Base-by-base conservation (phyloP, 1,284 basidiomycete genomes). In the Leccinum pallidistipes region DNA sequence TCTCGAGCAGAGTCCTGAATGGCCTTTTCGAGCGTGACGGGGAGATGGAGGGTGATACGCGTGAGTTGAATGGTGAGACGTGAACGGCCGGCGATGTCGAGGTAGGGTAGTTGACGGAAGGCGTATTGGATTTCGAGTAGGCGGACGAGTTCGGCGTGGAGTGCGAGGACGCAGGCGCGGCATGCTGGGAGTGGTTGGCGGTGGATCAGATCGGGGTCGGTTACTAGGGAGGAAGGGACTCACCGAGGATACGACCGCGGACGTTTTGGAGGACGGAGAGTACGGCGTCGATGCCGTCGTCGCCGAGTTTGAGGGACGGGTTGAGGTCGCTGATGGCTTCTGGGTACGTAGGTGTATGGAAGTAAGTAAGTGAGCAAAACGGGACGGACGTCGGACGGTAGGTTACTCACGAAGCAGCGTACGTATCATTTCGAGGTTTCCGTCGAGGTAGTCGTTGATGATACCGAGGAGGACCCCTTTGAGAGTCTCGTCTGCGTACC, bases 371-470 rank as follows among this genome's bases (percentile, higher is more conserved):
- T 60, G 43, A 49, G 55, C 21, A 5, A 11, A 21, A 12, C 14
- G 1, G n/a, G 36, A 32, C 12, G 29, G 52, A 38, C 16, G 10
- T 21, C 16, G 1, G 11, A 18, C 51, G 12, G 14, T 32, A n/a
- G 5, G n/a, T 51, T n/a, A 80, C 87, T 64, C 67, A 90, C 89
- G 85, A 45, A 94, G 81, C 36, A 93, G 74, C 1, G 85, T 86
- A 62, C 88, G 83, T 67, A 94, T 86, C 72, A 92, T 85, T 72
- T 94, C 90, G 40, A 94, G 79, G 73, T 94, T 92, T 7, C 91
- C 92, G 62, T 93, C 88, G 58, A 94, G 75, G 66, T 94, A 92
- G 69, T 95, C 92, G 67, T 86, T 88, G 69, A 94, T 85, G 9
- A 92, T 86, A 34, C 86, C 83, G 53, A 92, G 74, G 36, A 94